Percentiles rank a stretch among this genome's conserved stretches.
Evolutionary conservation across 129 eudicot species (phyloP).

Genomic region (Smallanthus sonchifolius): DNA sequence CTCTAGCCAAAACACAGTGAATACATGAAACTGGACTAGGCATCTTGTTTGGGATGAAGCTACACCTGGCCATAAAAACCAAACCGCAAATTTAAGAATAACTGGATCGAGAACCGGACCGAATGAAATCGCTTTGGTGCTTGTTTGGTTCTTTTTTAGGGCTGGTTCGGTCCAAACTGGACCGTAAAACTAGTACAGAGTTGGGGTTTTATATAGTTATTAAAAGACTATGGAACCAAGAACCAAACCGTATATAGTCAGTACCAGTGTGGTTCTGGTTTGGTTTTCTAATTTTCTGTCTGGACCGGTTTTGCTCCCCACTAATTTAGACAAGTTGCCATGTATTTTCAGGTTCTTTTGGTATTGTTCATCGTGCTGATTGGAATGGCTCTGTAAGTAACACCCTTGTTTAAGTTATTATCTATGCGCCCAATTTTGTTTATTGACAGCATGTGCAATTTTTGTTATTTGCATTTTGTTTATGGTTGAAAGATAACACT

Average conservation of each 20-base stretch:
- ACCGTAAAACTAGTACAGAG: not conserved
- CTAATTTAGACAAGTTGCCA: not conserved
- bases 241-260: not conserved
- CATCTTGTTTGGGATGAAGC: not conserved
- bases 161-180: not conserved
- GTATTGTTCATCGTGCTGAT: conserved; percentile 90
- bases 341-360: conserved; percentile 82
- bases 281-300: not conserved
- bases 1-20: not conserved
- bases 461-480: not conserved
- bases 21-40: not conserved
- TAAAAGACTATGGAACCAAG: not conserved
- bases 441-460: not conserved
- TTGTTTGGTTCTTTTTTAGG: not conserved
- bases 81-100: not conserved
- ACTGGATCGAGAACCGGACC: not conserved
- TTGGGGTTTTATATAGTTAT: not conserved
- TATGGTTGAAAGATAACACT: not conserved
- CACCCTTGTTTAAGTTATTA: conserved; percentile 7
- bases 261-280: not conserved
- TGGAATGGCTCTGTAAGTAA: conserved; percentile 87
- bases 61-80: not conserved
- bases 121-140: not conserved
- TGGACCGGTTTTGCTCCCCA: not conserved
- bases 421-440: conserved; percentile 3